Conservation (phyloP, 345 rosid species). For the Euclidium syriacum region DNA sequence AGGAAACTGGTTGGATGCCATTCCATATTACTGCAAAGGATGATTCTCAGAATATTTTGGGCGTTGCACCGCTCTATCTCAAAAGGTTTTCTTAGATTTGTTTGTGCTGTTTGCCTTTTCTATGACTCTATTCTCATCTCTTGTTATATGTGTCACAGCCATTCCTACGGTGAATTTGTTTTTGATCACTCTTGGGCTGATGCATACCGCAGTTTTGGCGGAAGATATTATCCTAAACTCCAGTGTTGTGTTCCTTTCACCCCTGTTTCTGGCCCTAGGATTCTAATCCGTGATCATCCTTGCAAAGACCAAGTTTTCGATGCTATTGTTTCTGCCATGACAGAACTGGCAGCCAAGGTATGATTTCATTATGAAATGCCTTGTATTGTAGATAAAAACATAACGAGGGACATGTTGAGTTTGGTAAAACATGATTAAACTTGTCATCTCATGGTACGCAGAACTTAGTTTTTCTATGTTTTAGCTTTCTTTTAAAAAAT, state of each 20-base stretch:
- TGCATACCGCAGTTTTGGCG: slow-evolving; percentile 80
- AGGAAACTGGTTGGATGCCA: slow-evolving; percentile 96
- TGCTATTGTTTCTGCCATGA: slow-evolving; percentile 59
- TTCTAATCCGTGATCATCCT: slow-evolving; percentile 53
- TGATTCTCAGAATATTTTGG: slow-evolving; percentile 57
- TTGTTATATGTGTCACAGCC: slow-evolving; percentile 48
- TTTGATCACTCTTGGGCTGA: slow-evolving; percentile 97
- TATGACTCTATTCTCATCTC: slow-evolving; percentile 12
- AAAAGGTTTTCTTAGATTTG: slow-evolving; percentile 56
- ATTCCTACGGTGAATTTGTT: slow-evolving; percentile 94
- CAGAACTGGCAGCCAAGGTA: slow-evolving; percentile 67
- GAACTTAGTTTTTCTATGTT: not conserved
- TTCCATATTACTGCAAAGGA: slow-evolving; percentile 81
- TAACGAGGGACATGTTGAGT: not conserved
- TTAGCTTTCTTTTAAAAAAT: not conserved
- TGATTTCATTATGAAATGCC: not conserved
- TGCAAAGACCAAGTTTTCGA: slow-evolving; percentile 70
- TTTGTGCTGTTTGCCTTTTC: not conserved
- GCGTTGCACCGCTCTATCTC: slow-evolving; percentile 90
- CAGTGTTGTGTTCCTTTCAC: slow-evolving; percentile 98
- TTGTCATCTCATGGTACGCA: not conserved
- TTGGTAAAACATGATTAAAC: not conserved
- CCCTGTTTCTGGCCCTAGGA: slow-evolving; percentile 92
- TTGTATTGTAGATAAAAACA: not conserved
- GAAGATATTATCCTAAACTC: slow-evolving; percentile 89